Evolutionary conservation across 345 rosid species (phyloP).

Genomic region (Chamaenerion angustifolium): DNA sequence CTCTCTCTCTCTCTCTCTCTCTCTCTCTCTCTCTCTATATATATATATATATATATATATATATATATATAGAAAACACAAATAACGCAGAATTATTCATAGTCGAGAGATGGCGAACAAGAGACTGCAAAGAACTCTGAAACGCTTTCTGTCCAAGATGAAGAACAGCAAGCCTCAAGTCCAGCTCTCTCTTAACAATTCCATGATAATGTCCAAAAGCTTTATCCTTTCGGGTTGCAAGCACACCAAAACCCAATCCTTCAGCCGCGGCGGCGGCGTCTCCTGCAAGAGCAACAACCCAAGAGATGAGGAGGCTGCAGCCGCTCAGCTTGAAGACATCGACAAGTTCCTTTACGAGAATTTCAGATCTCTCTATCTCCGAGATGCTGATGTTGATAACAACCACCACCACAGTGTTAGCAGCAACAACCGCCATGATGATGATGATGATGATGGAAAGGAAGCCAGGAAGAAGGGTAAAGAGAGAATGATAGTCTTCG

Average conservation of each 20-base stretch:
- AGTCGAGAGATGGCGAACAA: slow-evolving; percentile 37
- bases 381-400: slow-evolving; percentile 21
- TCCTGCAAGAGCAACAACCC: slow-evolving; percentile 4
- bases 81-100: too few species aligned
- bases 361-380: slow-evolving; percentile 60
- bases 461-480: slow-evolving; percentile 6
- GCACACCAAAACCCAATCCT: slow-evolving; percentile 53
- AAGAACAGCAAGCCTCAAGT: slow-evolving; percentile 25
- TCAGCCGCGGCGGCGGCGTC: slow-evolving; percentile 13
- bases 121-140: slow-evolving; percentile 49
- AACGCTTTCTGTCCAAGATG: slow-evolving; percentile 45
- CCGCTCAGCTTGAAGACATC: slow-evolving; percentile 61
- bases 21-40: too few species aligned
- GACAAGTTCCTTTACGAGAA: slow-evolving; percentile 76
- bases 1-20: too few species aligned
- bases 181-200: slow-evolving; percentile 4
- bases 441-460: too few species aligned
- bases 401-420: too few species aligned
- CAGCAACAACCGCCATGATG: too few species aligned
- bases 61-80: too few species aligned
- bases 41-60: too few species aligned
- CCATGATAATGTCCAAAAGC: slow-evolving; percentile 15
- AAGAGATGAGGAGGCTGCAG: slow-evolving; percentile 1
- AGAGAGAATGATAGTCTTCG: slow-evolving; percentile 9
- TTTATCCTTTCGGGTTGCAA: slow-evolving; percentile 42